phyloP scores from a whole-genome alignment of 305 asterid genomes.

The Petunia hybrid region DNA sequence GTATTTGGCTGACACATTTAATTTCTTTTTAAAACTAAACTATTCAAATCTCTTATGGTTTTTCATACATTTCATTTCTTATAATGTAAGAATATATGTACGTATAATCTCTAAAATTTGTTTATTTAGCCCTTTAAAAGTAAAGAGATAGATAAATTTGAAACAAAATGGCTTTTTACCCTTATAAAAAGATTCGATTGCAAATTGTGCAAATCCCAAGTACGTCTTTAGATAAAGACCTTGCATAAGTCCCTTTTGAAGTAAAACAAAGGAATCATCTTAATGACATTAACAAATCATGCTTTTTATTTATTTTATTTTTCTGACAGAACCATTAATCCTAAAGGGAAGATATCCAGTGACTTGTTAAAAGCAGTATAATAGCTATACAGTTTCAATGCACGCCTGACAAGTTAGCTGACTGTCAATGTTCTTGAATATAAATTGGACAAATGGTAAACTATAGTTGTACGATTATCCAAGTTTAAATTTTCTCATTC shows the following conservation, averaged over 20 bases:
- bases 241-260: neutral
- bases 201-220: neutral
- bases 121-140: neutral
- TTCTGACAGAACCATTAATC: neutral
- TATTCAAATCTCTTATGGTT: neutral
- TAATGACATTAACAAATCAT: neutral
- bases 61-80: neutral
- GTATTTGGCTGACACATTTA: neutral
- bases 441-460: neutral
- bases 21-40: neutral
- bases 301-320: no score
- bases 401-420: neutral
- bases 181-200: neutral
- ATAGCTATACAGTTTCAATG: neutral
- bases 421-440: slow-evolving; percentile 1
- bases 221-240: neutral
- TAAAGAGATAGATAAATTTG: no score
- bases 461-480: neutral
- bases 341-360: neutral
- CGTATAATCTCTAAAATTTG: neutral
- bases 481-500: neutral
- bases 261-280: neutral
- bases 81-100: neutral
- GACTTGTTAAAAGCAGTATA: neutral
- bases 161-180: neutral